Evolutionary conservation across 169 alveolate genomes (phyloP).

Genomic region (Theileria annulata): DNA sequence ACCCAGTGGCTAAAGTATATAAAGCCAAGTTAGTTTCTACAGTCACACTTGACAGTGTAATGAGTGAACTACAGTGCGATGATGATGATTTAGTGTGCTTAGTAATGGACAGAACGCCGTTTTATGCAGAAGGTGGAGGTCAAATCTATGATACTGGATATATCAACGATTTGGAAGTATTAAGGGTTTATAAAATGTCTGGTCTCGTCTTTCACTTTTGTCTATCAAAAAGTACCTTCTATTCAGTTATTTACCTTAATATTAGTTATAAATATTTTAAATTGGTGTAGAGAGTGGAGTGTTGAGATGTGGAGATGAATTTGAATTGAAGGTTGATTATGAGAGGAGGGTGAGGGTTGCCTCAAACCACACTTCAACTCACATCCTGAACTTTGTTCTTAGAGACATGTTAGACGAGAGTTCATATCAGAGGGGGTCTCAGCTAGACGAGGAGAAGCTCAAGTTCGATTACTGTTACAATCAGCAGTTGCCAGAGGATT

Average conservation of each 20-base stretch:
- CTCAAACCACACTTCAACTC: conserved; percentile 92
- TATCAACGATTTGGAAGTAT: conserved; percentile 73
- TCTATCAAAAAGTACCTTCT: conserved; percentile 13
- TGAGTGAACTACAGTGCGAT: neutral
- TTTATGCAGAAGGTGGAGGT: conserved; percentile 88
- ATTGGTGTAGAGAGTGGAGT: conserved; percentile 19
- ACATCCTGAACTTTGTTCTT: conserved; percentile 85
- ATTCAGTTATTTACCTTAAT: neutral
- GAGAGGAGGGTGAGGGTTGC: conserved; percentile 85
- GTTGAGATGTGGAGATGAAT: conserved; percentile 23
- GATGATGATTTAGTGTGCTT: conserved; percentile 71
- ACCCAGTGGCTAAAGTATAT: conserved; percentile 17
- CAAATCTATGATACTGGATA: conserved; percentile 80
- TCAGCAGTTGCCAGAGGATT: conserved; percentile 71
- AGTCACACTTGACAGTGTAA: conserved; percentile 42
- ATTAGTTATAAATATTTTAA: conserved; percentile 1
- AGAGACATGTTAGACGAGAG: conserved; percentile 69
- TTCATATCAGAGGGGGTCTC: conserved; percentile 83
- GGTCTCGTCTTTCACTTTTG: conserved; percentile 86
- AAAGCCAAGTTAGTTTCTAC: conserved; percentile 71
- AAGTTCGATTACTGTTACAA: conserved; percentile 83
- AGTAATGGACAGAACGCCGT: conserved; percentile 83
- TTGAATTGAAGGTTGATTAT: conserved; percentile 75
- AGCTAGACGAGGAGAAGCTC: conserved; percentile 82
- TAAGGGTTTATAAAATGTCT: conserved; percentile 83